Percentiles rank a stretch among this genome's conserved stretches.
These are phyloP conservation scores for Globisporangium cystogenes DNA, from an alignment of 352 stramenopile genomes.

Conservation along the genomic window DNA sequence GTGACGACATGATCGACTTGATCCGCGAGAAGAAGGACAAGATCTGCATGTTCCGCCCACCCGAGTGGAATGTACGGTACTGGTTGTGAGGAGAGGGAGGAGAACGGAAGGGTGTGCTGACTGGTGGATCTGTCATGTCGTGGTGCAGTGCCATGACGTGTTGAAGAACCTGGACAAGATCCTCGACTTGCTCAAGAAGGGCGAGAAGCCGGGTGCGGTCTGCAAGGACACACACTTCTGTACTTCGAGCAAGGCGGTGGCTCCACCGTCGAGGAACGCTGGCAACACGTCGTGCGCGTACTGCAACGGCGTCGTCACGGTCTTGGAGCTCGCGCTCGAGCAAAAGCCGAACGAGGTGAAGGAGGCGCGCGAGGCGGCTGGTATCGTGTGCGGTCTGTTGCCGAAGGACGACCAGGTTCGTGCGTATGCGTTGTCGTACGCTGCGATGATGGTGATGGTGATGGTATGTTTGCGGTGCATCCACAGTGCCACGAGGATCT, in stretches of 20 bases:
- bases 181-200: conserved; percentile 60
- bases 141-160: conserved; percentile 48
- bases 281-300: conserved; percentile 46
- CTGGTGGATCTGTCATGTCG: conserved; percentile 7
- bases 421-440: not conserved
- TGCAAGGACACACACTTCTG: conserved; percentile 64
- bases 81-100: not conserved
- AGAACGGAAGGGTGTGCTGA: conserved; percentile 2
- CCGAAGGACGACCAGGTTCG: conserved; percentile 54
- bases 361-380: conserved; percentile 52
- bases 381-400: conserved; percentile 61
- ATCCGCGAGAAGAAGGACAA: not conserved
- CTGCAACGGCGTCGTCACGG: conserved; percentile 56
- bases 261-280: not conserved
- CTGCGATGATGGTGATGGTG: not conserved
- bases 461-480: not conserved
- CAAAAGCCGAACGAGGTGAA: conserved; percentile 55
- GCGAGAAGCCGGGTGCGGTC: conserved; percentile 44
- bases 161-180: conserved; percentile 53
- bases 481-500: conserved; percentile 54
- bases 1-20: not conserved
- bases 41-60: not conserved
- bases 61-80: conserved; percentile 3
- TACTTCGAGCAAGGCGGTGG: not conserved
- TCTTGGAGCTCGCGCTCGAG: conserved; percentile 50